Base-by-base conservation (phyloP, 441 rosid species). In the Gossypium schwendimanii region DNA sequence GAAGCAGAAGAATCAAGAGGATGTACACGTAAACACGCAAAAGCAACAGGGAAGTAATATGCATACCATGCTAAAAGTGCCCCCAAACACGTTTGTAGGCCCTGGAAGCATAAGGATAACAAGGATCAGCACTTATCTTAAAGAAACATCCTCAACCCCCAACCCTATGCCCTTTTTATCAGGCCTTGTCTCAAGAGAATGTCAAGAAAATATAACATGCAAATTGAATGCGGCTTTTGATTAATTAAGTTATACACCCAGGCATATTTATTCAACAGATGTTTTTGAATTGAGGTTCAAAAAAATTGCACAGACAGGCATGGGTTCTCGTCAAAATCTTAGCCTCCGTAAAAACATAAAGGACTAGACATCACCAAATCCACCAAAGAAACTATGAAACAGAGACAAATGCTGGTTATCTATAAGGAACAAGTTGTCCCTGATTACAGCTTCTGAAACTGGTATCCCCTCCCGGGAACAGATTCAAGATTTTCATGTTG, bases 21-120 rank as follows among this genome's bases (percentile, higher is more conserved):
- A 21, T 49, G 7, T 14, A 26, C 58, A 49, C 15, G 14, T 14
- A 21, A 45, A 24, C 50, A 62, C 17, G 4, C 28, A 73, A 50
- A 39, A 55, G 8, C 77, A 53, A 44, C 23, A 10, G 28, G 54
- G 49, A 45, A 61, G 73, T 72, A 73, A 26, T 28, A 41, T 18
- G 49, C 80, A 75, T 83, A 85, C 88, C 87, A 85, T 66, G 87
- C 80, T 20, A 85, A 77, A 63, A 85, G 69, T 73, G 87, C 76
- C 61, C 83, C 88, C 84, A 83, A 80, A 58, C 88, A 85, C 41
- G 87, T 85, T 80, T 85, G 88, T 71, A 85, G 73, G 71, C 88
- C 88, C 88, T 85, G 85, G 23, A 76, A 82, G 73, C 72, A 71
- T 18, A 76, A 75, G 63, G 4, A 69, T 69, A 73, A 60, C 74